Conservation (phyloP, 225 moss, liverwort and hornwort species). For the Pseudisothecium myosuroides region DNA sequence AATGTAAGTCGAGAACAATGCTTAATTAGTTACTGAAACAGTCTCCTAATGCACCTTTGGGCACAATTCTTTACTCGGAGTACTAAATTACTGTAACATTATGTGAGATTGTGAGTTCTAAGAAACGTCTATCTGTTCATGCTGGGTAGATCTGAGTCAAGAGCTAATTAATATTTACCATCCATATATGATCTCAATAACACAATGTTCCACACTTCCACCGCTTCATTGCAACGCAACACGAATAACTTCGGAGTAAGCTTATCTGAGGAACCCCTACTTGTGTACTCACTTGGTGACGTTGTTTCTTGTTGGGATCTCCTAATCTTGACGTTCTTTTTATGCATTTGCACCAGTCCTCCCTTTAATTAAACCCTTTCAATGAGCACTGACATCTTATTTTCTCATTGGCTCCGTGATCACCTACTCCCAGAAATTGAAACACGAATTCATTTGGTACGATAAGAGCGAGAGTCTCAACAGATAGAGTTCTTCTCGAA, state of each 20-base stretch:
- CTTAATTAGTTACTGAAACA: background rate
- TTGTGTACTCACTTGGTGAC: background rate
- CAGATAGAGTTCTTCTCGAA: too few relatives aligned
- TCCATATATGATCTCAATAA: background rate
- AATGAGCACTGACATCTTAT: background rate
- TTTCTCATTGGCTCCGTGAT: background rate
- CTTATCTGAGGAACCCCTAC: background rate
- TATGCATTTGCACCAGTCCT: background rate
- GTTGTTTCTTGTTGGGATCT: background rate
- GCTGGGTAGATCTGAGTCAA: background rate
- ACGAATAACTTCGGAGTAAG: background rate
- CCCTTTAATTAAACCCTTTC: background rate
- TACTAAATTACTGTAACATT: background rate
- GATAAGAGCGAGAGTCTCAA: too few relatives aligned
- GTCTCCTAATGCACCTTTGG: background rate
- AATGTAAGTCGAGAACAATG: too few relatives aligned
- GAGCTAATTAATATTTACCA: background rate
- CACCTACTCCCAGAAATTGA: background rate
- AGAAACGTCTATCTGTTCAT: background rate
- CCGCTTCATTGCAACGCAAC: background rate
- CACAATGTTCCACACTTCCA: background rate
- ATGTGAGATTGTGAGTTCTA: too few relatives aligned
- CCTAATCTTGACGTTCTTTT: background rate
- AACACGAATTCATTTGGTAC: background rate
- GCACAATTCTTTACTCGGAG: background rate